Base-by-base conservation (phyloP, 2,329 filamentous ascomycete species). In the Proliferodiscus dingleyae region DNA sequence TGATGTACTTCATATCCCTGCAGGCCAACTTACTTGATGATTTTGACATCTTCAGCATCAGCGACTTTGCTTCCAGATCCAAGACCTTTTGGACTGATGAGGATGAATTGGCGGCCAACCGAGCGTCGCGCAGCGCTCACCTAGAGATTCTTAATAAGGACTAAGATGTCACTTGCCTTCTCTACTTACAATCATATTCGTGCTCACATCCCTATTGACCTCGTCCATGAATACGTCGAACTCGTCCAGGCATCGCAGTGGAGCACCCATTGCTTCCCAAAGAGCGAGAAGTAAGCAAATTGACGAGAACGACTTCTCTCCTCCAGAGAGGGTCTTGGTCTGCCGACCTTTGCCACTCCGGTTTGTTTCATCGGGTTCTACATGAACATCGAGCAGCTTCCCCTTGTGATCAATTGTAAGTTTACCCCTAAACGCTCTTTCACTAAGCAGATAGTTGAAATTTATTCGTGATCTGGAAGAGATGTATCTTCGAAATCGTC, bases 211-310 rank as follows among this genome's bases (percentile, higher is more conserved):
- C 50, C 93, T 82, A 66, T 98, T 98, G 48, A 97, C 88, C 56
- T 85, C 89, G 67, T 98, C 93, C 93, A 98, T 98, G 73, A 96
- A 98, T 24, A 98, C 93, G 64, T 98, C 93, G 62, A 97, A 98
- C 67, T 98, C 93, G 67, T 98, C 93, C 43, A 98, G 74, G 61
- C 93, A 98, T 44, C 93, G 81, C 50, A 98, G 85, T 0, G 90
- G 91, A 15, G 89, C 94, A 9, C 93, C 91, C 85, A 98, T 98
- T 23, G 93, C 91, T 63, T 98, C 93, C 93, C 93, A 98, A 15
- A 98, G 84, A 2, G 89, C 81, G 24, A 98, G 75, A 44, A 98
- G 71, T 57, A 98, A 77, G 68, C 93, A 98, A 49, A 97, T 94
- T 3, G 91, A 95, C 3, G 90, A 94, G 65, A 97, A 98, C 0